Base-by-base conservation (phyloP, 805 yeast genomes). In the Zygosaccharomyces rouxii region DNA sequence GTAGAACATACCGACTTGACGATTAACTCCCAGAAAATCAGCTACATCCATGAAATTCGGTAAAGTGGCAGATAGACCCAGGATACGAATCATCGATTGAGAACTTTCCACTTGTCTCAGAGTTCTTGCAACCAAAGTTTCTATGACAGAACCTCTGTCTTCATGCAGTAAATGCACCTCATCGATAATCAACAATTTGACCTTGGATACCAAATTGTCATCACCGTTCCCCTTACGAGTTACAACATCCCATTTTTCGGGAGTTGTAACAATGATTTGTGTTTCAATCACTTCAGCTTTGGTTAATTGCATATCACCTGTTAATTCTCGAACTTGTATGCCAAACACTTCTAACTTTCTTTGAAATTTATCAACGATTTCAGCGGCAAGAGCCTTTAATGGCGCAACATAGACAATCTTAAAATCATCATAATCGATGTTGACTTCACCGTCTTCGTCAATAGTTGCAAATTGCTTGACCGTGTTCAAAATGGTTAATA, bases 161-260 rank as follows among this genome's bases (percentile, higher is more conserved):
- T 94, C 99, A 59, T 94, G 98, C 46, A 94, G 75, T 61, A 94
- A 72, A 75, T 94, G 99, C 0, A 94, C 98, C 69, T 94, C 99
- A 73, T 94, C 99, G 52, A 94, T 90, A 50, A 94, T 88, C 49
- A 94, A 70, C 11, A 94, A 70, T 64, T 84, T 87, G 7, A 94
- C 95, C 58, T 89, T 89, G 10, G 86, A 80, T 2, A 88, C 87
- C 41, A 90, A 67, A 56, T 89, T 96, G 43, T 80, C 80, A 59
- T 90, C 97, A 45, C 97, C 97, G 56, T 77, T 84, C 33, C 90
- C 84, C 63, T 94, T 94, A 62, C 98, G 79, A 0, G 99, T 92
- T 1, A 94, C 97, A 2, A 94, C 97, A 70, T 89, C 97, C 97
- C 97, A 89, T 66, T 89, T 89, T 62, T 89, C 97, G 0, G 97